Evolutionary conservation across 2,329 filamentous ascomycete genomes (phyloP).

Genomic region (Aspergillus aculeatus): DNA sequence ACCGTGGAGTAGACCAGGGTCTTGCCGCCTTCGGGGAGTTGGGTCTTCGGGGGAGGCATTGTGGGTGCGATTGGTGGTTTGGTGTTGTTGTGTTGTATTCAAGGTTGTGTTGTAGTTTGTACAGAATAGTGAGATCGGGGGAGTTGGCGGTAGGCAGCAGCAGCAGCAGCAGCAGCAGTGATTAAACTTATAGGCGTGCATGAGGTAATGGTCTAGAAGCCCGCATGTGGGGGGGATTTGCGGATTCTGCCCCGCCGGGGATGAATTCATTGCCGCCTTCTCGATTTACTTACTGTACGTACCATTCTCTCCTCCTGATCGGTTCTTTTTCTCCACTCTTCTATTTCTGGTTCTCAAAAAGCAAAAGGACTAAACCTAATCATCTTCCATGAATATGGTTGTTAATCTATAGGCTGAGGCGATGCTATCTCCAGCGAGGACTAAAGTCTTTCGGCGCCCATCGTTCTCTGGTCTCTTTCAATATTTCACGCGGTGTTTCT

Average conservation of each 20-base stretch:
- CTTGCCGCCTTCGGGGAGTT: background rate
- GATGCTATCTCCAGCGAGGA: too few relatives aligned
- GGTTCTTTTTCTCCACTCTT: background rate
- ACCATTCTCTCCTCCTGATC: background rate
- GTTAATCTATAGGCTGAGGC: too few relatives aligned
- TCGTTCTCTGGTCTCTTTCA: too few relatives aligned
- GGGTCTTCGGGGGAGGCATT: background rate
- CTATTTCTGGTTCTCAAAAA: too few relatives aligned
- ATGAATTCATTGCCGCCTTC: background rate
- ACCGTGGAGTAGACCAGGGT: slow-evolving; percentile 21
- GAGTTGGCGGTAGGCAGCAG: background rate
- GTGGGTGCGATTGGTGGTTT: background rate
- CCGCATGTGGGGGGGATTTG: background rate
- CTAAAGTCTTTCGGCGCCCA: too few relatives aligned
- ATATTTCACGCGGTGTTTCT: too few relatives aligned
- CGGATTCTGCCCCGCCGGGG: background rate
- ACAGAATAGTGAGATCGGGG: background rate
- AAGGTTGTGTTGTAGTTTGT: background rate
- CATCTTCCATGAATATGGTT: too few relatives aligned
- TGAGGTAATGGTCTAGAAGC: background rate
- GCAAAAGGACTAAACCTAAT: too few relatives aligned
- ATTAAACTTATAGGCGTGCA: background rate
- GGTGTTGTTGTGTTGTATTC: background rate
- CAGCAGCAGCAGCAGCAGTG: too few relatives aligned
- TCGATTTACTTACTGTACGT: background rate